Conservation (phyloP, 2,329 filamentous ascomycete genomes). For the Canariomyces notabilis region DNA sequence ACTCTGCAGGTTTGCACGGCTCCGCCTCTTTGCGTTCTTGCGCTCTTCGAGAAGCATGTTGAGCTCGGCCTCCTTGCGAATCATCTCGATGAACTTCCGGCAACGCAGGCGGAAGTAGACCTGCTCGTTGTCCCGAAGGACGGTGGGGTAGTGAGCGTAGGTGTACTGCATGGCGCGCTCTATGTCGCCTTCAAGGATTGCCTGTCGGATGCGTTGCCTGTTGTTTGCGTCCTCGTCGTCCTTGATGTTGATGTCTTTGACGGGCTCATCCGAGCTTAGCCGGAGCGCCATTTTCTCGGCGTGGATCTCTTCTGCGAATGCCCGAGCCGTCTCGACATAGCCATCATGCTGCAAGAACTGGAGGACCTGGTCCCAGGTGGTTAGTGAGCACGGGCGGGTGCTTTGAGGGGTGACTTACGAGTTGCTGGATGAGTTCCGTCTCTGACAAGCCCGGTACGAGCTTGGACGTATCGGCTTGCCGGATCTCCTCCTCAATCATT, state of each 20-base stretch:
- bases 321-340: conserved; percentile 86
- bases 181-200: conserved; percentile 87
- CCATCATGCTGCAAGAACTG: conserved; percentile 94
- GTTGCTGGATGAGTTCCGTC: conserved; percentile 71
- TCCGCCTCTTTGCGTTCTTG: conserved; percentile 9
- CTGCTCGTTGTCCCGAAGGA: conserved; percentile 73
- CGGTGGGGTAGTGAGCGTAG: conserved; percentile 69
- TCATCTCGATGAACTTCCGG: conserved; percentile 94
- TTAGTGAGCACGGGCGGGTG: not conserved
- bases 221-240: conserved; percentile 85
- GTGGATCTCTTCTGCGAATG: conserved; percentile 78
- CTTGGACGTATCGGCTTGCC: conserved; percentile 45
- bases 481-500: conserved; percentile 19
- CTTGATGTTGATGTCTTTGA: conserved; percentile 59
- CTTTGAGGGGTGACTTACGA: conserved; percentile 45
- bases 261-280: conserved; percentile 47
- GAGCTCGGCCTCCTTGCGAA: conserved; percentile 66
- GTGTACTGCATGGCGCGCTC: conserved; percentile 84
- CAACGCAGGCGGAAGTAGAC: conserved; percentile 86
- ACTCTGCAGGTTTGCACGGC: not conserved
- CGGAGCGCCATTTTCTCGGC: conserved; percentile 67
- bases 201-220: conserved; percentile 83
- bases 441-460: conserved; percentile 65
- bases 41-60: conserved; percentile 43
- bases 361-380: conserved; percentile 45